Evolutionary conservation across 2,329 filamentous ascomycete species (phyloP), one percentile per base, ranked within the genome.

Genomic region (Talaromyces amestolkiae): DNA sequence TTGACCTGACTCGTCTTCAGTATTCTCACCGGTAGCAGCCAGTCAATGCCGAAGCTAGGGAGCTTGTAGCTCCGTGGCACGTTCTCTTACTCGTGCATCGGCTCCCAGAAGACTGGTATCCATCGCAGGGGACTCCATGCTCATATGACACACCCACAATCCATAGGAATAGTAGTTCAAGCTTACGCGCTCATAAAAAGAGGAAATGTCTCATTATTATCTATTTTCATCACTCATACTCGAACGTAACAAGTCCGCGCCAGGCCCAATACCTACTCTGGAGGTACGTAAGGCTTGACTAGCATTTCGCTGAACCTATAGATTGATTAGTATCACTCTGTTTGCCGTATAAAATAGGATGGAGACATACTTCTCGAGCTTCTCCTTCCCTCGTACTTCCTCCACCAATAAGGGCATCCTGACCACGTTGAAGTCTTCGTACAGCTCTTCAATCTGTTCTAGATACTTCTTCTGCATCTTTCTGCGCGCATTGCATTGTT

Each of bases 381-480:
- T 94, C 75, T 98, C 94, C 84, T 96, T 97, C 53, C 95, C 95
- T 73, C 95, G 85, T 10, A 99, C 93, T 82, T 99, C 95, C 78
- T 99, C 94, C 1, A 96, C 92, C 66, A 99, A 81, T 74, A 99
- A 80, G 43, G 95, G 95, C 93, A 99, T 98, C 84, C 94, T 94
- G 71, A 99, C 94, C 45, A 99, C 93, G 76, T 99, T 97, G 83
- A 99, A 99, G 79, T 99, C 95, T 75, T 97, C 93, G 77, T 99
- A 99, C 66, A 99, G 82, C 82, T 99, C 95, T 80, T 96, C 93
- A 73, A 98, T 98, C 84, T 99, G 94, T 76, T 98, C 93, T 51
- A 99, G 85, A 77, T 99, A 99, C 83, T 99, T 99, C 84, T 93
- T 95, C 84, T 99, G 95, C 95, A 99, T 99, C 84, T 96, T 96